phyloP scores from a whole-genome alignment of 2,329 filamentous ascomycete genomes.

The Rugonectria rugulosa region DNA sequence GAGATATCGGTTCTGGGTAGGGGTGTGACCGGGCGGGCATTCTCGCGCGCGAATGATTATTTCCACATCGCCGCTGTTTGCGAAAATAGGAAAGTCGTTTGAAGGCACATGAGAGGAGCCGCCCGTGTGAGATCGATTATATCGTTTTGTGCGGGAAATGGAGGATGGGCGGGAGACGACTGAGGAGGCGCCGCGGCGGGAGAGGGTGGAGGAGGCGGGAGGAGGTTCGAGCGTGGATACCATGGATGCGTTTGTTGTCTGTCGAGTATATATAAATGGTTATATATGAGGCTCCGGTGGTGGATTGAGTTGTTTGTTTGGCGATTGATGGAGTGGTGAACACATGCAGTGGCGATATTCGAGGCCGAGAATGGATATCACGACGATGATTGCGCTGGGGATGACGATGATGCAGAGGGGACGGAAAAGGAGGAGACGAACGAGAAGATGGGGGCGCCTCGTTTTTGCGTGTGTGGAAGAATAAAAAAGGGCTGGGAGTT shows the following conservation, averaged over 20 bases:
- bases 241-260: constrained; percentile 51
- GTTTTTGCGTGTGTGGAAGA: neutral
- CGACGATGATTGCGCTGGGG: neutral
- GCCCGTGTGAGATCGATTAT: constrained; percentile 83
- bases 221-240: constrained; percentile 67
- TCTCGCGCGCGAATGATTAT: constrained; percentile 74
- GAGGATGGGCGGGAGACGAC: constrained; percentile 70
- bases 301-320: neutral
- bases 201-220: constrained; percentile 55
- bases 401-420: neutral
- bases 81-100: constrained; percentile 94
- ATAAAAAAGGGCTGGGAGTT: neutral
- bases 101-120: constrained; percentile 73
- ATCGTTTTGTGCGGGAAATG: constrained; percentile 69
- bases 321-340: neutral
- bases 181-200: constrained; percentile 62
- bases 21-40: constrained; percentile 23
- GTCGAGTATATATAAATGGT: neutral
- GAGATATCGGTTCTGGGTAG: constrained; percentile 78
- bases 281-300: neutral
- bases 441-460: neutral
- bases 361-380: neutral
- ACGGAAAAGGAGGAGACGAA: constrained; percentile 1
- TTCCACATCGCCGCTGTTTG: constrained; percentile 90
- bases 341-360: neutral